These are phyloP conservation scores for Colletotrichum abscissum DNA, from an alignment of 2,329 filamentous ascomycete species.

Conservation along the genomic window DNA sequence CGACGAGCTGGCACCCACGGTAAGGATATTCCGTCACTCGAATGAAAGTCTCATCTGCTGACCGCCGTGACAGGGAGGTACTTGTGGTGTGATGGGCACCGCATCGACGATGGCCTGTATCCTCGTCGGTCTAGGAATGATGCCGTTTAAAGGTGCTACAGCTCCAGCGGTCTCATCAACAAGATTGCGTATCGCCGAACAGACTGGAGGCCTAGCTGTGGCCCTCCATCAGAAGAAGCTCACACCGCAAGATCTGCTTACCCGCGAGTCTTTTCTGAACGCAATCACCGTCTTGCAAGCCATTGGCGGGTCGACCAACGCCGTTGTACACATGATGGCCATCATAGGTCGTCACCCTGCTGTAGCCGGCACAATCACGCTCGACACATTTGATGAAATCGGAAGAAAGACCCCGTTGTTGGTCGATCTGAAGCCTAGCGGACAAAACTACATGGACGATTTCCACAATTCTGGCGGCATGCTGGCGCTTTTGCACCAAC, in stretches of 20 bases:
- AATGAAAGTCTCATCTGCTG: background rate
- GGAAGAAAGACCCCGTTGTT: constrained; percentile 83
- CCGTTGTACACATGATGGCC: constrained; percentile 86
- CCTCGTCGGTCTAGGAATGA: constrained; percentile 85
- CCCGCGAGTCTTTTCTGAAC: constrained; percentile 83
- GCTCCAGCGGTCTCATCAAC: constrained; percentile 82
- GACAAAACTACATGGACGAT: constrained; percentile 90
- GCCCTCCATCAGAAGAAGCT: constrained; percentile 73
- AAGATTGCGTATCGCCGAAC: constrained; percentile 84
- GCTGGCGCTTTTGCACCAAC: constrained; percentile 80
- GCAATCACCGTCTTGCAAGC: constrained; percentile 89
- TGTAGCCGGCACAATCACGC: constrained; percentile 71
- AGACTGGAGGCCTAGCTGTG: constrained; percentile 77
- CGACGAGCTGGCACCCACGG: constrained; percentile 78
- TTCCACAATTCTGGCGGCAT: constrained; percentile 91
- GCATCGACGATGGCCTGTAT: constrained; percentile 91
- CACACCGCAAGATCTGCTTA: constrained; percentile 76
- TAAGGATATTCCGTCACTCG: constrained; percentile 44
- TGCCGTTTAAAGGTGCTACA: constrained; percentile 80
- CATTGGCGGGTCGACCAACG: constrained; percentile 87
- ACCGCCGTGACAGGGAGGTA: constrained; percentile 65
- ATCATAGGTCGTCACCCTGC: constrained; percentile 80
- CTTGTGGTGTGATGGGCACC: constrained; percentile 92
- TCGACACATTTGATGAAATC: constrained; percentile 84
- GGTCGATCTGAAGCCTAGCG: constrained; percentile 87